A percentile compares a stretch with the other conserved stretches of the same genome.
Conservation (phyloP, 805 yeast species). For the Candida argentea region DNA sequence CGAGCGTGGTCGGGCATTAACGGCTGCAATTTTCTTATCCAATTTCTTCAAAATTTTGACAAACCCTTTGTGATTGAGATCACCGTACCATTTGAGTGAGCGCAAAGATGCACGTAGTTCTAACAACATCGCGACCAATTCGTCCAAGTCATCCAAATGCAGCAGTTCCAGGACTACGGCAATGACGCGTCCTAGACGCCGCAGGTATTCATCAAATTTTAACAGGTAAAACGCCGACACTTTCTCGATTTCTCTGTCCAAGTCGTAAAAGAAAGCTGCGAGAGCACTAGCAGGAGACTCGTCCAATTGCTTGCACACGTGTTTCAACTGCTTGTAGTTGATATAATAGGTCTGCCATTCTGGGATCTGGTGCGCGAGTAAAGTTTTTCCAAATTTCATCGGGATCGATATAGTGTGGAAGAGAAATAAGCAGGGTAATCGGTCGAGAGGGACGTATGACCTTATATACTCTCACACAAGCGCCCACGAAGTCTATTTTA, state of each 20-base stretch:
- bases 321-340: constrained; percentile 78
- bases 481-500: too few species aligned
- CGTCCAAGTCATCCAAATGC: constrained; percentile 28
- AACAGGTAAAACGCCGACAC: constrained; percentile 72
- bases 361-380: constrained; percentile 80
- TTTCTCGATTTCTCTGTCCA: constrained; percentile 73
- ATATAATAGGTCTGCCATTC: constrained; percentile 82
- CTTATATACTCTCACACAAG: too few species aligned
- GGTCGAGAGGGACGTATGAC: too few species aligned
- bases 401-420: too few species aligned
- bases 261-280: constrained; percentile 62
- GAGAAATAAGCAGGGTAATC: too few species aligned
- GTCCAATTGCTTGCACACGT: constrained; percentile 60
- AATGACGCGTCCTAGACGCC: constrained; percentile 45
- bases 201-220: constrained; percentile 63
- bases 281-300: constrained; percentile 26
- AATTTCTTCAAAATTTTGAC: constrained; percentile 81
- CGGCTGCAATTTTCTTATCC: constrained; percentile 55
- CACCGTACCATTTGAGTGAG: constrained; percentile 89
- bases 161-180: constrained; percentile 23
- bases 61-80: constrained; percentile 83
- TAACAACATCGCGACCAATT: constrained; percentile 42
- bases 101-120: constrained; percentile 70
- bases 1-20: constrained; percentile 3
- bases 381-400: constrained; percentile 78